These are phyloP conservation scores for Penicillium argentinense DNA, from an alignment of 495 filamentous ascomycete species.

Conservation along the genomic window DNA sequence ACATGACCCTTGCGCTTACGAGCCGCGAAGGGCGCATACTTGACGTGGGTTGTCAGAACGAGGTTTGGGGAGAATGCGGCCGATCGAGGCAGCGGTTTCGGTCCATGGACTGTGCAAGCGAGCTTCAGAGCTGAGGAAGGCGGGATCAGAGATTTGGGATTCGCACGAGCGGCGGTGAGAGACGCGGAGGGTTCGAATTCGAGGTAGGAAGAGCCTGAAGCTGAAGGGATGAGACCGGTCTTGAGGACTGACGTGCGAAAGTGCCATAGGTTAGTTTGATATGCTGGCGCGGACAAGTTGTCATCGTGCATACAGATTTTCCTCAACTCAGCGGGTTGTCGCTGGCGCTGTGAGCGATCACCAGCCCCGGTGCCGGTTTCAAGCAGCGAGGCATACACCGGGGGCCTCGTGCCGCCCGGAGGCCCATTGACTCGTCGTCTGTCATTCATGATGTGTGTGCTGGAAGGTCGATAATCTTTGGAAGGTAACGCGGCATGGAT, in stretches of 20 bases:
- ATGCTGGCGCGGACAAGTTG: not conserved
- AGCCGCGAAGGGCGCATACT: conserved; percentile 93
- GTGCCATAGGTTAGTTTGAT: not conserved
- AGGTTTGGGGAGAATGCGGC: conserved; percentile 88
- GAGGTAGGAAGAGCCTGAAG: conserved; percentile 90
- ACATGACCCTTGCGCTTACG: conserved; percentile 80
- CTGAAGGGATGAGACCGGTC: conserved; percentile 89
- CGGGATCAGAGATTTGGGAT: conserved; percentile 46
- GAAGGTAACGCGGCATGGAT: conserved; percentile 13
- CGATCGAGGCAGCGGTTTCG: conserved; percentile 83
- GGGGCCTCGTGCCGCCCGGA: conserved; percentile 70
- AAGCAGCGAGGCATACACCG: conserved; percentile 58
- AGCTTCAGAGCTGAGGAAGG: conserved; percentile 74
- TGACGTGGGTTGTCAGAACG: conserved; percentile 86
- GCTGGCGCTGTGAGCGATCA: conserved; percentile 48
- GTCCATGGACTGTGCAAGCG: conserved; percentile 88
- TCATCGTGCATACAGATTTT: conserved; percentile 67
- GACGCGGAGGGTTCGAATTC: conserved; percentile 69
- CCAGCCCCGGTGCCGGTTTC: conserved; percentile 37
- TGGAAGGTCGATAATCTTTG: conserved; percentile 3
- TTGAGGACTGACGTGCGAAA: conserved; percentile 76
- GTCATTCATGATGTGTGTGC: conserved; percentile 64
- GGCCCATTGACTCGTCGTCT: conserved; percentile 91
- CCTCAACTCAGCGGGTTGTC: conserved; percentile 64
- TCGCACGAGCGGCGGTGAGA: conserved; percentile 47